Evolutionary conservation across 2,329 filamentous ascomycete genomes (phyloP).

Genomic region (Verticillium alfalfae): DNA sequence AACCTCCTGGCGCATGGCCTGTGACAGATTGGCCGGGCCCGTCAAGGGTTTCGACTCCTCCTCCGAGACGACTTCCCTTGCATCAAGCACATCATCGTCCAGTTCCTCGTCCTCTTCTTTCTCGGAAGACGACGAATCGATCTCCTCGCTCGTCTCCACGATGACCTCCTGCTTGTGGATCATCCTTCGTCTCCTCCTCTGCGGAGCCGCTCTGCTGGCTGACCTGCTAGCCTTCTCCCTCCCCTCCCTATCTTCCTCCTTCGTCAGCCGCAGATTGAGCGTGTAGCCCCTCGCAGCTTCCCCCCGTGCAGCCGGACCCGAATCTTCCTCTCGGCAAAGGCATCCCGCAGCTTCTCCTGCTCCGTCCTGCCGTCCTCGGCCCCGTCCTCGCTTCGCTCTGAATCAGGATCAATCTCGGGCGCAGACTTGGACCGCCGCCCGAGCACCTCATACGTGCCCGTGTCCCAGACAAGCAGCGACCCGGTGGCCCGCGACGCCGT

Average conservation of each 20-base stretch:
- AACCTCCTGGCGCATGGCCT: slow-evolving; percentile 31
- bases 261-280: slow-evolving; percentile 46
- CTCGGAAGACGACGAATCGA: slow-evolving; percentile 16
- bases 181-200: background rate
- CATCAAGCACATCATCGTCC: slow-evolving; percentile 12
- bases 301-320: slow-evolving; percentile 48
- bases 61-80: background rate
- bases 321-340: slow-evolving; percentile 52
- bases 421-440: slow-evolving; percentile 29
- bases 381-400: slow-evolving; percentile 16
- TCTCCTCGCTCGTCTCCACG: slow-evolving; percentile 4
- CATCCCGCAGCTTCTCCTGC: slow-evolving; percentile 41
- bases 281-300: slow-evolving; percentile 46
- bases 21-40: slow-evolving; percentile 17
- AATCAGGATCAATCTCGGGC: slow-evolving; percentile 21
- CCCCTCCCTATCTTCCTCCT: slow-evolving; percentile 30
- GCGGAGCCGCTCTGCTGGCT: background rate
- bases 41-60: background rate
- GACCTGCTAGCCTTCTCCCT: slow-evolving; percentile 14
- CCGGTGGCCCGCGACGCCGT: slow-evolving; percentile 48
- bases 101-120: background rate
- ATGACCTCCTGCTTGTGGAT: background rate
- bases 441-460: slow-evolving; percentile 51
- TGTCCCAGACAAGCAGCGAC: slow-evolving; percentile 59
- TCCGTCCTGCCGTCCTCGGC: slow-evolving; percentile 21